These are phyloP conservation scores for Kluyveromyces lactis DNA, from an alignment of 805 yeast genomes.

Conservation along the genomic window DNA sequence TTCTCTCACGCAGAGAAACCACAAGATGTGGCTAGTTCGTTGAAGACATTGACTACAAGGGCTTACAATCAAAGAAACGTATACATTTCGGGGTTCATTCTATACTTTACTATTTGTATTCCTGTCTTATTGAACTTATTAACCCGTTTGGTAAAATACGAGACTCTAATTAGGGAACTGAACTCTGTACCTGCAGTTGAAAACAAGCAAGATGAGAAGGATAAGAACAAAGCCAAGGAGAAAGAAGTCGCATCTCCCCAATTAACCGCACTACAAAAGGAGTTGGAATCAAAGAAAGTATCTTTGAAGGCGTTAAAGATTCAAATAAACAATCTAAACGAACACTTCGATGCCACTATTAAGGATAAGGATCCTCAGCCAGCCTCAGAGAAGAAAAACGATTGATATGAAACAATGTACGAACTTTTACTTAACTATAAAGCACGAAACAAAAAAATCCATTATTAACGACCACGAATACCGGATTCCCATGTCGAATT, in stretches of 20 bases:
- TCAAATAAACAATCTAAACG: constrained; percentile 46
- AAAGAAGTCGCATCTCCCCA: constrained; percentile 20
- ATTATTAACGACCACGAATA: constrained; percentile 14
- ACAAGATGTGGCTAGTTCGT: constrained; percentile 12
- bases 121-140: constrained; percentile 46
- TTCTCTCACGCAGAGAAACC: constrained; percentile 16
- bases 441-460: too few relatives aligned
- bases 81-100: constrained; percentile 54
- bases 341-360: constrained; percentile 33
- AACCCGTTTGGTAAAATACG: constrained; percentile 42
- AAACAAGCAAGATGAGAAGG: constrained; percentile 9
- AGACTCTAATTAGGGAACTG: constrained; percentile 26
- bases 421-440: too few relatives aligned
- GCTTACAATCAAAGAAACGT: constrained; percentile 58
- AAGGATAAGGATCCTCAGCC: constrained; percentile 6
- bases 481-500: constrained; percentile 63
- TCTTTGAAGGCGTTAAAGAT: constrained; percentile 41
- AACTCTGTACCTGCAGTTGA: constrained; percentile 11
- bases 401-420: neutral
- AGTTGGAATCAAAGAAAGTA: constrained; percentile 33
- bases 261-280: constrained; percentile 29
- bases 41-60: constrained; percentile 48
- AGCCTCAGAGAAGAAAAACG: constrained; percentile 17
- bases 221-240: too few relatives aligned
- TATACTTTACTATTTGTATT: constrained; percentile 47